Percentiles rank a stretch among this genome's conserved stretches.
Evolutionary conservation across 306 rosid genomes (phyloP).

Genomic region (Malus domestica): DNA sequence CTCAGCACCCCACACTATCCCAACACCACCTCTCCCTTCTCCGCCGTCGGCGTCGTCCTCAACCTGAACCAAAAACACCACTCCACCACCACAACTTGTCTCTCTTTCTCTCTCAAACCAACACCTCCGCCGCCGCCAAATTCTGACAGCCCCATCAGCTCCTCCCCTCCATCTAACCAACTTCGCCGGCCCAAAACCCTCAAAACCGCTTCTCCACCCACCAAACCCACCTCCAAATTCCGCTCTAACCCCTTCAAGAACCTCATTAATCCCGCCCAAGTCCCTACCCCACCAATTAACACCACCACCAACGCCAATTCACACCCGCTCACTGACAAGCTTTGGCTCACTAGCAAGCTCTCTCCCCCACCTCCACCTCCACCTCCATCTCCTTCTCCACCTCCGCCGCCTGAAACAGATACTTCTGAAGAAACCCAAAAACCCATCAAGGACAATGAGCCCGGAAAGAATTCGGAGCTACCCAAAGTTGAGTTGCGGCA

Average conservation of each 20-base stretch:
- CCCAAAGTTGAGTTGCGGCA: conserved; percentile 40
- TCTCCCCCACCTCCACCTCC: conserved; percentile 51
- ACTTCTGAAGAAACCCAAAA: background rate
- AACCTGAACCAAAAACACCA: conserved; percentile 19
- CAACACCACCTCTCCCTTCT: conserved; percentile 16
- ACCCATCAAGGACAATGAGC: conserved; percentile 4
- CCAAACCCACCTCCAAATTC: conserved; percentile 22
- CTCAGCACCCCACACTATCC: conserved; percentile 36
- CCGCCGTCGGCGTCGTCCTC: conserved; percentile 6
- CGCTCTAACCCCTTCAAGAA: conserved; percentile 55
- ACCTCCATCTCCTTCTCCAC: conserved; percentile 30
- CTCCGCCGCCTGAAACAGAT: conserved; percentile 12
- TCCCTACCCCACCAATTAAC: conserved; percentile 4
- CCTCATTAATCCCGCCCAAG: conserved; percentile 19
- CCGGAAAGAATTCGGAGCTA: background rate
- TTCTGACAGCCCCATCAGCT: conserved; percentile 19
- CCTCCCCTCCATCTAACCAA: conserved; percentile 24
- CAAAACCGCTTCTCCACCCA: conserved; percentile 22
- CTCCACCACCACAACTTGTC: conserved; percentile 11
- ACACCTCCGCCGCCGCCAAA: conserved; percentile 25
- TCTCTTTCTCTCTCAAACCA: conserved; percentile 42
- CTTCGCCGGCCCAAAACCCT: conserved; percentile 71
- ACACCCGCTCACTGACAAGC: conserved; percentile 50
- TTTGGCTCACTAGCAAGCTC: conserved; percentile 87
- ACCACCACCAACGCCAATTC: conserved; percentile 4